phyloP scores from a whole-genome alignment of 1,139 yeast species.

The Yamadazyma triangularis region DNA sequence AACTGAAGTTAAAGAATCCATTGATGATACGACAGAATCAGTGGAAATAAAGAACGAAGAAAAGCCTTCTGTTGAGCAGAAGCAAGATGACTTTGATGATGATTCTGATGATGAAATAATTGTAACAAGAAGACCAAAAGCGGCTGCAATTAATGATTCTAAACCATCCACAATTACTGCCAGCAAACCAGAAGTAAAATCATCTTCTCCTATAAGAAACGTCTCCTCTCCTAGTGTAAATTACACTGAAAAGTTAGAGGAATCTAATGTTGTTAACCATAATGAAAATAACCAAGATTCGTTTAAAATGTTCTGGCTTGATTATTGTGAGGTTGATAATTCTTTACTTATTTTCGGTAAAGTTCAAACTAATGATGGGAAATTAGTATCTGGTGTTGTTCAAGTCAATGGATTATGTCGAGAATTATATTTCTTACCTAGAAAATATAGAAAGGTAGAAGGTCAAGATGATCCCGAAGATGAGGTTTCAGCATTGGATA shows the following conservation, averaged over 20 bases:
- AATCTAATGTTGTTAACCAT: slow-evolving; percentile 35
- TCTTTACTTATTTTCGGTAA: slow-evolving; percentile 82
- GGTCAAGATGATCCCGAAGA: slow-evolving; percentile 37
- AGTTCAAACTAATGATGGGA: slow-evolving; percentile 54
- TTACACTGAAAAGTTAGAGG: slow-evolving; percentile 44
- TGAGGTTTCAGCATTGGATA: slow-evolving; percentile 54
- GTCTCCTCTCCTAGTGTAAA: slow-evolving; percentile 21
- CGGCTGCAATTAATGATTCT: slow-evolving; percentile 28
- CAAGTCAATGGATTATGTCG: slow-evolving; percentile 69
- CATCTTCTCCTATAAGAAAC: slow-evolving; percentile 21
- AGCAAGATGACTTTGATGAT: slow-evolving; percentile 20
- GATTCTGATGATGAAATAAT: slow-evolving; percentile 52
- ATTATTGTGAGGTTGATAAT: slow-evolving; percentile 74
- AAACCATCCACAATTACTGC: slow-evolving; percentile 17
- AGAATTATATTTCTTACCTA: slow-evolving; percentile 76
- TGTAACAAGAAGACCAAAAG: slow-evolving; percentile 42
- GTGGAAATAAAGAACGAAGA: too few species aligned
- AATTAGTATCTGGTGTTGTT: slow-evolving; percentile 69
- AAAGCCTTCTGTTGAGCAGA: too few species aligned
- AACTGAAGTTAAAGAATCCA: slow-evolving; percentile 2
- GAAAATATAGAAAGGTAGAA: slow-evolving; percentile 35
- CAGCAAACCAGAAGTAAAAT: slow-evolving; percentile 13
- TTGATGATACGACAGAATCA: not conserved
- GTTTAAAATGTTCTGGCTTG: slow-evolving; percentile 85
- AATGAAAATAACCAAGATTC: slow-evolving; percentile 34